Evolutionary conservation across 441 rosid genomes (phyloP), one percentile per base, ranked within the genome.

Genomic region (Aquilaria agallochum): DNA sequence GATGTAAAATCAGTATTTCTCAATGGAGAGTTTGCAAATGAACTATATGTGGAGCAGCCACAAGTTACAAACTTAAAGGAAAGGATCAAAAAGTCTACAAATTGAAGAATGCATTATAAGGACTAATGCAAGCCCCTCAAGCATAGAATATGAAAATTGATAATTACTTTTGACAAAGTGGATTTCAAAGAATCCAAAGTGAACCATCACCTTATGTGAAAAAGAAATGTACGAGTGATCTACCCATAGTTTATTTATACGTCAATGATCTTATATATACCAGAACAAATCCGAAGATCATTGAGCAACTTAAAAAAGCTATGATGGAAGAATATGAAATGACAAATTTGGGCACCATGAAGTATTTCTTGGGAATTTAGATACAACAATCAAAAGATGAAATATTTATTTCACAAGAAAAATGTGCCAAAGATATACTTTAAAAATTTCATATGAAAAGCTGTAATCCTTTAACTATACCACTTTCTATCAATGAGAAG

Each of bases 131-230:
- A 54, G n/a, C 9, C 9, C 40, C 40, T 11, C 13, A 2, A n/a
- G n/a, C n/a, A n/a, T n/a, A n/a, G n/a, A n/a, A n/a, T n/a, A n/a
- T n/a, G n/a, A n/a, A n/a, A n/a, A n/a, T n/a, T n/a, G n/a, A n/a
- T n/a, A n/a, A n/a, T n/a, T n/a, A n/a, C n/a, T n/a, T n/a, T n/a
- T n/a, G 45, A 5, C 13, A 32, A 31, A 52, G 53, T 12, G 53
- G 58, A 2, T 59, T 66, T 31, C 5, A 20, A 3, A 45, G 2
- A 55, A 59, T 50, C 3, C 27, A 9, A 10, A 53, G 27, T 54
- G 60, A 60, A 11, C 65, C 55, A n/a, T 59, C 65, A 0, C 30
- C 48, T 1, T 48, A 67, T 11, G n/a, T 60, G 0, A 59, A 60
- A 11, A 53, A 31, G 11, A 8, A 9, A n/a, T n/a, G n/a, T 47